These are phyloP conservation scores for Hysterium pulicare DNA, from an alignment of 2,329 filamentous ascomycete species.

Conservation along the genomic window DNA sequence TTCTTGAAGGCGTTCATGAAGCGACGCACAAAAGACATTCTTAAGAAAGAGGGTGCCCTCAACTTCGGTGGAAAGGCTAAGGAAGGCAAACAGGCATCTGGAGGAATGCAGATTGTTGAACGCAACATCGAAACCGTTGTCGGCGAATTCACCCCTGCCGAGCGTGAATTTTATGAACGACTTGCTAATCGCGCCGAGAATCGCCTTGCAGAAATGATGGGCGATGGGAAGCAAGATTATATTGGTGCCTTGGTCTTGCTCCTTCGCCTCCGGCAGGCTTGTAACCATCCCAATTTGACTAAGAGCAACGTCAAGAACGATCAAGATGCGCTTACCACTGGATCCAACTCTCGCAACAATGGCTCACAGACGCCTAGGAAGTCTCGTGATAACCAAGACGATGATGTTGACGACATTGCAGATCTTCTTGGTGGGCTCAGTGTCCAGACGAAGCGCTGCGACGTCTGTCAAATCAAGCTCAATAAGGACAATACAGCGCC, in stretches of 20 bases:
- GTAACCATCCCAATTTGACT: conserved; percentile 88
- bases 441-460: conserved; percentile 73
- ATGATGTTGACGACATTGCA: conserved; percentile 77
- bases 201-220: conserved; percentile 86
- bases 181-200: conserved; percentile 81
- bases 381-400: conserved; percentile 50
- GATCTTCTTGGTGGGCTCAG: conserved; percentile 83
- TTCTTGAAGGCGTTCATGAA: conserved; percentile 96
- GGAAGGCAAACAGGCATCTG: conserved; percentile 54
- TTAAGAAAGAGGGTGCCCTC: conserved; percentile 80
- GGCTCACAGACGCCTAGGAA: conserved; percentile 34
- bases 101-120: conserved; percentile 85
- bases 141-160: conserved; percentile 73
- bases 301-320: conserved; percentile 83
- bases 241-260: conserved; percentile 90
- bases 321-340: conserved; percentile 75
- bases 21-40: conserved; percentile 93
- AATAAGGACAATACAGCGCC: conserved; percentile 52
- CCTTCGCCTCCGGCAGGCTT: conserved; percentile 86
- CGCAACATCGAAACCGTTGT: conserved; percentile 80
- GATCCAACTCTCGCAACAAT: conserved; percentile 44
- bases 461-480: conserved; percentile 74
- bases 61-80: conserved; percentile 69
- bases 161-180: conserved; percentile 80
- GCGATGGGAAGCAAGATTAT: conserved; percentile 74